phyloP scores from a whole-genome alignment of 768 basidiomycete genomes.

The Psilocybe subaeruginosa region DNA sequence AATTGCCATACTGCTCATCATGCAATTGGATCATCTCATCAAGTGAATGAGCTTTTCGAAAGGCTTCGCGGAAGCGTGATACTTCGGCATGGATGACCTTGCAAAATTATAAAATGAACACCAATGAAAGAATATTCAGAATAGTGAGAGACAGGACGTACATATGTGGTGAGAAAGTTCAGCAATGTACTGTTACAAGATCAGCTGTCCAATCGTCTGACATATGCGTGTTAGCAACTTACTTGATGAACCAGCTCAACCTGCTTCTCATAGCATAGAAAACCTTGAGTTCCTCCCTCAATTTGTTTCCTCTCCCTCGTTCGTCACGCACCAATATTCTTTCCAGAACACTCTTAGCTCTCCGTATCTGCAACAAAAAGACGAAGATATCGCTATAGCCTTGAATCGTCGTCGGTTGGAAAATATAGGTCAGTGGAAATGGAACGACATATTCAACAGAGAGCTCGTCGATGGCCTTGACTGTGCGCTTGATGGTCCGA shows the following conservation, averaged over 20 bases:
- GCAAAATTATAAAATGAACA: background rate
- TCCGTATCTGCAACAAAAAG: slow-evolving; percentile 72
- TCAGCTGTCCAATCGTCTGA: background rate
- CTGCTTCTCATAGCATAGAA: slow-evolving; percentile 80
- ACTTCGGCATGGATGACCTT: slow-evolving; percentile 75
- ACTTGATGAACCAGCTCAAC: slow-evolving; percentile 88
- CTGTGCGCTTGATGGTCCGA: slow-evolving; percentile 49
- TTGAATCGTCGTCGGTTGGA: slow-evolving; percentile 57
- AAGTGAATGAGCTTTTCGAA: slow-evolving; percentile 60
- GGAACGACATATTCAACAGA: slow-evolving; percentile 80
- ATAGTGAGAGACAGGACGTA: slow-evolving; percentile 30
- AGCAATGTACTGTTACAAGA: slow-evolving; percentile 52
- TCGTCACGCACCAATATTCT: slow-evolving; percentile 67
- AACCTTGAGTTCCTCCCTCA: slow-evolving; percentile 57
- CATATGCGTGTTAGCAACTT: slow-evolving; percentile 30
- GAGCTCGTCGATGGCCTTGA: slow-evolving; percentile 68
- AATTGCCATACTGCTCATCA: slow-evolving; percentile 61
- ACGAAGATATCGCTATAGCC: slow-evolving; percentile 70
- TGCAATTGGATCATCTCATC: slow-evolving; percentile 79
- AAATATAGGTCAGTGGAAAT: slow-evolving; percentile 81
- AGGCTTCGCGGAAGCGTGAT: slow-evolving; percentile 56
- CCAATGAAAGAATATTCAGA: background rate
- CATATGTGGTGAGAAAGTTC: slow-evolving; percentile 76
- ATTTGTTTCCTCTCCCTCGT: slow-evolving; percentile 30
- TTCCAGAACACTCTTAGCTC: slow-evolving; percentile 75